Base-by-base conservation (phyloP, 371 early-diverging fungal species). In the Choanephora cucurbitarum region DNA sequence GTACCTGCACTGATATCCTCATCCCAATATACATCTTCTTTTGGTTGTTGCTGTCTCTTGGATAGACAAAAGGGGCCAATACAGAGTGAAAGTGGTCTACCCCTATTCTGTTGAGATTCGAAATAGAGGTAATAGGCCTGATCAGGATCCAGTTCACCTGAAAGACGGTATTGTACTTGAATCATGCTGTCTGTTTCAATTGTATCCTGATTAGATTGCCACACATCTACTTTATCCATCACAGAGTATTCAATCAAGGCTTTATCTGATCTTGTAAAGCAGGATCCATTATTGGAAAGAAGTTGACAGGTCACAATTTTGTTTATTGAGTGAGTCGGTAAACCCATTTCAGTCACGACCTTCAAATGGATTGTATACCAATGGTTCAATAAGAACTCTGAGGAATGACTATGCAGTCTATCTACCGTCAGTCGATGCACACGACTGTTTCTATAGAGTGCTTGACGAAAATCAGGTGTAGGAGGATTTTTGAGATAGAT, bases 261-360 rank as follows among this genome's bases (percentile, higher is more conserved):
- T 13, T 37, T 14, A 7, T 2, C 14, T 2, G 37, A 11, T 11
- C 2, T 37, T 2, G 2, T 37, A 11, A 37, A 37, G 37, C 14
- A 37, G 14, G 3, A 14, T 14, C 9, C 14, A 37, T 37, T 11
- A 37, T 37, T 7, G 2, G 24, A 2, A 24, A 28, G 51, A 23
- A 37, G 10, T 43, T 49, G 17, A 43, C 14, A 9, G 49, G 17
- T 8, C 42, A 1, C 6, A 2, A 13, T 8, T 43, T 23, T 7
- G 15, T 47, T 17, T 34, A 15, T 15, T 18, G 18, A 9, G 40
- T 32, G 7, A 14, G 10, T 37, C 17, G 42, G 33, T 19, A 62
- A 31, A 7, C 62, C 62, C 52, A 62, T 57, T 39, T 62, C 62
- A 21, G 57, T 57, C 24, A 62, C 57, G 5, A 56, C 28, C 17